These are phyloP conservation scores for Bonia amplexicaulis DNA, from an alignment of 176 grass and related monocot genomes.

Conservation along the genomic window DNA sequence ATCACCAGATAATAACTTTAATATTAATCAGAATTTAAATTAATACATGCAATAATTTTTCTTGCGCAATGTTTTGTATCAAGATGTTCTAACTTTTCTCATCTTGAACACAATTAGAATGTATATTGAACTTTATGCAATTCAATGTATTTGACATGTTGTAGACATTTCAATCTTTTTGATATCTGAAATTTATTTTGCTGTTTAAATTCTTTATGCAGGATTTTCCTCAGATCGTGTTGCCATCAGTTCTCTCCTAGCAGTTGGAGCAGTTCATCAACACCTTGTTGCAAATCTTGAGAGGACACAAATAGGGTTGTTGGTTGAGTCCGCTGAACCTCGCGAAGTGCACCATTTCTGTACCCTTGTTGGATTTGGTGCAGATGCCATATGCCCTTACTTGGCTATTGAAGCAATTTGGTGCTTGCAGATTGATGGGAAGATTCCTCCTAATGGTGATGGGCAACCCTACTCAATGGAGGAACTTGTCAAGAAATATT, in stretches of 20 bases:
- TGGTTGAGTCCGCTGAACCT: conserved; percentile 94
- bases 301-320: conserved; percentile 70
- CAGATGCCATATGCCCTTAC: conserved; percentile 96
- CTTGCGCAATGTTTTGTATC: not conserved
- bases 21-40: not conserved
- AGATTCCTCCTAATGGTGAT: conserved; percentile 62
- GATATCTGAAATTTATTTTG: conserved; percentile 1
- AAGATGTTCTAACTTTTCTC: not conserved
- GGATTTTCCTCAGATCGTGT: conserved; percentile 75
- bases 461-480: conserved; percentile 52
- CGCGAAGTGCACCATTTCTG: conserved; percentile 99
- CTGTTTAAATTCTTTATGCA: conserved; percentile 37
- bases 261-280: conserved; percentile 96
- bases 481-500: conserved; percentile 76
- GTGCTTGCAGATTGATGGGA: conserved; percentile 83
- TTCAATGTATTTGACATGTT: not conserved
- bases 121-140: not conserved
- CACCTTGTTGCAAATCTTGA: conserved; percentile 92
- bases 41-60: not conserved
- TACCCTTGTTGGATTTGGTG: conserved; percentile 89
- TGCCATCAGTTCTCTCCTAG: conserved; percentile 88
- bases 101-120: not conserved
- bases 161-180: not conserved
- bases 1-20: not conserved
- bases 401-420: conserved; percentile 85